Percentiles rank a stretch among this genome's conserved stretches.
These are phyloP conservation scores for Pleurostoma richardsiae DNA, from an alignment of 2,329 filamentous ascomycete species.

Conservation along the genomic window DNA sequence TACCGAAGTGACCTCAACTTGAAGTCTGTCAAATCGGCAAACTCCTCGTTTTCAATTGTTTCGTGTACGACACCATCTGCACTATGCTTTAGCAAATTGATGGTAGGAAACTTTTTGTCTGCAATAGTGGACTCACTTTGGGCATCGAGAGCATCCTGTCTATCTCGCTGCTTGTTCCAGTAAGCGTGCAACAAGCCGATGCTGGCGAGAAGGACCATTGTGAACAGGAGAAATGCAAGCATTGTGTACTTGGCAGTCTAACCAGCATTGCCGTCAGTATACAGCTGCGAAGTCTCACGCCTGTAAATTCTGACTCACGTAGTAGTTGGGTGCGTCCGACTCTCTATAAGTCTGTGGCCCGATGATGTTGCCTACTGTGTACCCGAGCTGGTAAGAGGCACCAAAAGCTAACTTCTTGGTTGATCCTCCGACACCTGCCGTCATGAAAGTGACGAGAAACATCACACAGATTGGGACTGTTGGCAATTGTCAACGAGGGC, in stretches of 20 bases:
- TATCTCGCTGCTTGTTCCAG: slow-evolving; percentile 1
- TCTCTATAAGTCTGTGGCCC: background rate
- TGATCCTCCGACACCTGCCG: background rate
- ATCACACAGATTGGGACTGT: slow-evolving; percentile 1
- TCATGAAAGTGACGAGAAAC: slow-evolving; percentile 15
- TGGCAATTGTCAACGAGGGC: background rate
- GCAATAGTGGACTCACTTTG: background rate
- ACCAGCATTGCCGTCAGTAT: background rate
- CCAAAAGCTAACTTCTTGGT: slow-evolving; percentile 3
- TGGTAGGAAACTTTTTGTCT: background rate
- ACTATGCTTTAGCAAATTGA: background rate
- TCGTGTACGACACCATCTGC: background rate
- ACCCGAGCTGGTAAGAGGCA: slow-evolving; percentile 1
- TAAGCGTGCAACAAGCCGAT: background rate
- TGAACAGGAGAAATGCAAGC: background rate
- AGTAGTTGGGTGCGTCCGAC: background rate
- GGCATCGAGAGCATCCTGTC: background rate
- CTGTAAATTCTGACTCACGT: background rate
- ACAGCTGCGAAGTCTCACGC: background rate
- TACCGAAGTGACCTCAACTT: background rate
- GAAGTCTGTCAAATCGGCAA: slow-evolving; percentile 1
- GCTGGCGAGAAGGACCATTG: background rate
- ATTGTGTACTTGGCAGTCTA: slow-evolving; percentile 1
- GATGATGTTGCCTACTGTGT: background rate
- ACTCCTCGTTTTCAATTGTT: background rate